Conservation (phyloP, 208 protist genomes). For the Herpetomonas samuelpessoai region DNA sequence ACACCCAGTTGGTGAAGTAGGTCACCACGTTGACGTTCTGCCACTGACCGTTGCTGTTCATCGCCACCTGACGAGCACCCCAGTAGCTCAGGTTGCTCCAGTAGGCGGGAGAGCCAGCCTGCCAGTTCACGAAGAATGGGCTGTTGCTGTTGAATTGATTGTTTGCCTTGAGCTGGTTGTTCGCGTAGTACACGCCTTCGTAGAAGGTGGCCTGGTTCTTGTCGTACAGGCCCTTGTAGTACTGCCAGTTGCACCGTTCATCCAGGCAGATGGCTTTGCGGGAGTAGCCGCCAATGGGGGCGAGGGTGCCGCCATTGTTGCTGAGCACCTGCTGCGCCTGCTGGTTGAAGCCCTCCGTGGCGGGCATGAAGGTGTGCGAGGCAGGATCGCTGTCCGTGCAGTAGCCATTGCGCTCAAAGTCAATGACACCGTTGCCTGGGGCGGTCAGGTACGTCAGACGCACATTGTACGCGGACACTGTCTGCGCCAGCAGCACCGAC, state of each 20-base stretch:
- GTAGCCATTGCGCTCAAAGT: slow-evolving; percentile 20
- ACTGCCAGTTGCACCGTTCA: slow-evolving; percentile 45
- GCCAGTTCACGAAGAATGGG: slow-evolving; percentile 13
- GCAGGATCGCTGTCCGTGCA: slow-evolving; percentile 25
- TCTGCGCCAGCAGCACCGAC: background rate
- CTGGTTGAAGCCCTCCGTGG: slow-evolving; percentile 25
- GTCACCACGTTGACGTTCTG: slow-evolving; percentile 36
- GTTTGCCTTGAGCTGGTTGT: slow-evolving; percentile 6
- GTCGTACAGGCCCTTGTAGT: slow-evolving; percentile 51
- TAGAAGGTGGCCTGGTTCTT: slow-evolving; percentile 47
- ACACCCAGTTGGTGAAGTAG: slow-evolving; percentile 52
- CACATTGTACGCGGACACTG: slow-evolving; percentile 8
- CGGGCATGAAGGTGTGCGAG: slow-evolving; percentile 65
- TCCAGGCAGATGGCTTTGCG: slow-evolving; percentile 37
- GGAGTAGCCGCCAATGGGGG: slow-evolving; percentile 44
- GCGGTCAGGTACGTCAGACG: slow-evolving; percentile 17
- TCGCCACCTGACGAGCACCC: slow-evolving; percentile 36
- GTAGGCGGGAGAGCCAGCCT: slow-evolving; percentile 13
- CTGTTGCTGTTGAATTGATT: slow-evolving; percentile 29
- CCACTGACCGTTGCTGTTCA: slow-evolving; percentile 36
- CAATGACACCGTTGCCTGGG: background rate
- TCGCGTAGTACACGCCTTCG: slow-evolving; percentile 30
- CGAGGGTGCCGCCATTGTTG: slow-evolving; percentile 17
- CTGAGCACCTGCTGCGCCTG: slow-evolving; percentile 15
- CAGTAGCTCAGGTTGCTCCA: slow-evolving; percentile 51